A percentile compares a stretch with the other conserved stretches of the same genome.
phyloP scores from a whole-genome alignment of 768 basidiomycete species.

The Erythrobasidium yunnanense region DNA sequence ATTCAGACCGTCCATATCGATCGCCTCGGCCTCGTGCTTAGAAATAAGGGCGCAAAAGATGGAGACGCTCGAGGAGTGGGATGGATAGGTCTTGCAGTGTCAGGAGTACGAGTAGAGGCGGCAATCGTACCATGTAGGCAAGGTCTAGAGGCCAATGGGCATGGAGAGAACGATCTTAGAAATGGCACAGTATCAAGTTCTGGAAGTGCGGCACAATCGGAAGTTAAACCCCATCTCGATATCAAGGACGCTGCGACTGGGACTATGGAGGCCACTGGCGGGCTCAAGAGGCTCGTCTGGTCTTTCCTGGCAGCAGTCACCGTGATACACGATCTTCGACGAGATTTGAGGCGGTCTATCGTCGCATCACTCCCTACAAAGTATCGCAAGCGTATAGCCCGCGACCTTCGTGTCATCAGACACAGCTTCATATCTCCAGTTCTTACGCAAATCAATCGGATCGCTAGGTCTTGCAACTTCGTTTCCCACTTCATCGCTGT shows the following conservation, averaged over 20 bases:
- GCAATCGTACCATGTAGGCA: neutral
- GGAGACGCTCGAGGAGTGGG: neutral
- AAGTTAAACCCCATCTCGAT: too few relatives aligned
- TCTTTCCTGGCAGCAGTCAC: neutral
- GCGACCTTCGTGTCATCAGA: neutral
- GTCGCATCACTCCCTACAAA: neutral
- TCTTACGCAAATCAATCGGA: neutral
- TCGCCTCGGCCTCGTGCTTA: neutral
- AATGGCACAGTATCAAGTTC: too few relatives aligned
- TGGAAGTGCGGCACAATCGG: too few relatives aligned
- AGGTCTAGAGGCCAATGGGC: too few relatives aligned
- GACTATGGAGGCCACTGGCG: neutral
- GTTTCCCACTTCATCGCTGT: slow-evolving; percentile 4
- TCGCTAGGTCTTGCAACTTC: neutral
- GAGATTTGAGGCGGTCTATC: neutral
- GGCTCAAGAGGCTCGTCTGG: neutral
- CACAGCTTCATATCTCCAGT: neutral
- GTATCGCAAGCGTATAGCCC: neutral
- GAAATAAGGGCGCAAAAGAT: slow-evolving; percentile 2
- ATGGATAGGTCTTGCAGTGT: slow-evolving; percentile 24
- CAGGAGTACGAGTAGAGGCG: slow-evolving; percentile 1
- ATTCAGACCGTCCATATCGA: slow-evolving; percentile 11
- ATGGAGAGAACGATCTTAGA: too few relatives aligned
- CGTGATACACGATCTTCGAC: neutral
- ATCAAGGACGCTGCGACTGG: neutral